A percentile compares a stretch with the other conserved stretches of the same genome.
Evolutionary conservation across 2,329 filamentous ascomycete species (phyloP).

Genomic region (Kalmusia sp.): DNA sequence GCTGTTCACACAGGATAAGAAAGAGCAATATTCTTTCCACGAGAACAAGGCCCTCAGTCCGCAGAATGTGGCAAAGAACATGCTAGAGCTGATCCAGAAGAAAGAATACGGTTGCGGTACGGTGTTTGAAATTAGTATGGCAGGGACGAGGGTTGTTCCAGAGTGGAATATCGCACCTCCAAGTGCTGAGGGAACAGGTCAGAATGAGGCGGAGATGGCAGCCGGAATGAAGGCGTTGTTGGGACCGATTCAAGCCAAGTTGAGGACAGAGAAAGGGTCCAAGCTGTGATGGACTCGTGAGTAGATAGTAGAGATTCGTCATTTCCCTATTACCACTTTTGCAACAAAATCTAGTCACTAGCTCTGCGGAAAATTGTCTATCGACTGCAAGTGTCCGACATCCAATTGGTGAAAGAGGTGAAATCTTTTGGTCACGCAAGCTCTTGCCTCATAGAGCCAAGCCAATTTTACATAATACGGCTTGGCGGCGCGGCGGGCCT

Average conservation of each 20-base stretch:
- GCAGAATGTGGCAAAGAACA: constrained; percentile 27
- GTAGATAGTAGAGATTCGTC: too few species aligned
- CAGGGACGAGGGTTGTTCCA: constrained; percentile 29
- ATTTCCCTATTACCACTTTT: too few species aligned
- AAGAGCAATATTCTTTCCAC: constrained; percentile 27
- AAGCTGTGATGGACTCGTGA: constrained; percentile 22
- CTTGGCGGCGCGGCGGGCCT: too few species aligned
- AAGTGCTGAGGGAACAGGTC: constrained; percentile 26
- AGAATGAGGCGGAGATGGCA: constrained; percentile 20
- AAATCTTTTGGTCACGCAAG: too few species aligned
- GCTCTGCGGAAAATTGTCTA: too few species aligned
- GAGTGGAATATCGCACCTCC: constrained; percentile 37
- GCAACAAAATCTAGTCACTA: too few species aligned
- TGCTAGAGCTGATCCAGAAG: constrained; percentile 36
- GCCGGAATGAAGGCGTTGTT: constrained; percentile 26
- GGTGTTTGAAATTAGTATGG: constrained; percentile 29
- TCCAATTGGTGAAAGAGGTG: too few species aligned
- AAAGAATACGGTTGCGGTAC: constrained; percentile 35
- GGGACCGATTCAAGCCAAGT: constrained; percentile 25
- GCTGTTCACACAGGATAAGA: constrained; percentile 29
- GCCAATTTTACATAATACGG: too few species aligned
- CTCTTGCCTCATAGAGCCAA: too few species aligned
- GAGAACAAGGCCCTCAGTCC: constrained; percentile 21
- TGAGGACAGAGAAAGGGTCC: constrained; percentile 22
- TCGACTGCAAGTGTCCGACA: too few species aligned